Evolutionary conservation across 805 yeast species (phyloP), one percentile per base, ranked within the genome.

Genomic region (Metschnikowia borealis): DNA sequence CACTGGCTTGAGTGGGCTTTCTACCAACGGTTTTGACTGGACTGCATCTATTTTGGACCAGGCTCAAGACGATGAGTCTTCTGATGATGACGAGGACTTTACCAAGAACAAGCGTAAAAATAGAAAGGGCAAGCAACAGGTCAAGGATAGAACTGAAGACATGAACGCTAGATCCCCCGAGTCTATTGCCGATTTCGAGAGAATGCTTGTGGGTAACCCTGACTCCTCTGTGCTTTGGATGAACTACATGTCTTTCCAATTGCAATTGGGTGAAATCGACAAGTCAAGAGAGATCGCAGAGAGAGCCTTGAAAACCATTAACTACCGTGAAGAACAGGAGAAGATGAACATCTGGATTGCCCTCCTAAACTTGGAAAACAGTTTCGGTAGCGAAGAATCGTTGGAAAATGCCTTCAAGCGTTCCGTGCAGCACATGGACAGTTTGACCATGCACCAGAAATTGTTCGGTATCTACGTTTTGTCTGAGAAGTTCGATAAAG

Each of bases 181-280:
- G 69, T 89, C 97, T 51, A 87, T 83, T 39, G 73, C 83, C 43
- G 99, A 94, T 67, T 94, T 90, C 62, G 99, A 94, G 71, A 83
- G 99, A 62, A 72, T 94, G 57, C 78, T 94, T 49, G 80, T 94
- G 53, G 95, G 97, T 65, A 87, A 87, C 64, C 97, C 99, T 44
- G 86, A 89, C 73, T 89, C 96, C 2, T 92, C 99, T 1, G 80
- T 91, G 34, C 70, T 89, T 50, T 94, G 99, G 99, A 92, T 94
- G 88, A 89, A 91, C 70, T 94, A 87, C 71, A 94, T 94, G 97
- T 91, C 98, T 3, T 94, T 92, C 85, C 96, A 91, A 69, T 77
- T 94, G 56, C 97, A 91, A 68, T 76, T 92, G 55, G 87, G 96
- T 73, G 99, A 94, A 68, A 74, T 90, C 52, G 97, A 92, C 36